Percentiles rank a stretch among this genome's conserved stretches.
Evolutionary conservation across 1,139 yeast genomes (phyloP).

Genomic region (Debaryomyces nepalensis): DNA sequence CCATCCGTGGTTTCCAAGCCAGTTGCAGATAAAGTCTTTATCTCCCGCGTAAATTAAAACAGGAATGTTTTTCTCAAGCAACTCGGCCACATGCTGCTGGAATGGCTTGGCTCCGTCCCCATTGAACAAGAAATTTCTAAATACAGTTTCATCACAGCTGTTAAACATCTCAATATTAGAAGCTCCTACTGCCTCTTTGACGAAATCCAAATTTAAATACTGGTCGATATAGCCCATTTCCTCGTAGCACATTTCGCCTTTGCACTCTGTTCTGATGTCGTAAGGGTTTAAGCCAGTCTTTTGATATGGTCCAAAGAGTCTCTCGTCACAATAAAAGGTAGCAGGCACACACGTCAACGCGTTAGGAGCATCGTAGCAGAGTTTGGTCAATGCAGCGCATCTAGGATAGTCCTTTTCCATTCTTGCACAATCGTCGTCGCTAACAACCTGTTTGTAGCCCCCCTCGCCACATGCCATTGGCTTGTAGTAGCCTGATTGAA

Average conservation of each 20-base stretch:
- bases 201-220: conserved; percentile 62
- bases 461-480: conserved; percentile 89
- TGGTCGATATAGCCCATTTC: conserved; percentile 58
- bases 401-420: conserved; percentile 59
- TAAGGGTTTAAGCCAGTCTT: conserved; percentile 69
- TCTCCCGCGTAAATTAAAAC: conserved; percentile 47
- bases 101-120: conserved; percentile 73
- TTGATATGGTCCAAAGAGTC: conserved; percentile 55
- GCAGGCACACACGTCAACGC: conserved; percentile 61
- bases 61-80: conserved; percentile 54
- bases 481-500: conserved; percentile 69
- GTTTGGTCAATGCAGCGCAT: conserved; percentile 54
- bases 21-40: conserved; percentile 45
- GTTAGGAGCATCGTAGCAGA: conserved; percentile 56
- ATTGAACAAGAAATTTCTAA: conserved; percentile 54
- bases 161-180: conserved; percentile 56
- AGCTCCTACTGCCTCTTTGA: conserved; percentile 65
- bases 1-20: conserved; percentile 46
- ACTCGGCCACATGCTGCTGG: conserved; percentile 61
- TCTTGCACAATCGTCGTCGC: conserved; percentile 61
- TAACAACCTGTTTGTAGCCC: conserved; percentile 69
- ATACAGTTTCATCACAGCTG: conserved; percentile 62
- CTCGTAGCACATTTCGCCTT: conserved; percentile 58
- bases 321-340: conserved; percentile 39
- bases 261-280: conserved; percentile 68